Base-by-base conservation (phyloP, 2,329 filamentous ascomycete genomes). In the Apiospora arundinis region DNA sequence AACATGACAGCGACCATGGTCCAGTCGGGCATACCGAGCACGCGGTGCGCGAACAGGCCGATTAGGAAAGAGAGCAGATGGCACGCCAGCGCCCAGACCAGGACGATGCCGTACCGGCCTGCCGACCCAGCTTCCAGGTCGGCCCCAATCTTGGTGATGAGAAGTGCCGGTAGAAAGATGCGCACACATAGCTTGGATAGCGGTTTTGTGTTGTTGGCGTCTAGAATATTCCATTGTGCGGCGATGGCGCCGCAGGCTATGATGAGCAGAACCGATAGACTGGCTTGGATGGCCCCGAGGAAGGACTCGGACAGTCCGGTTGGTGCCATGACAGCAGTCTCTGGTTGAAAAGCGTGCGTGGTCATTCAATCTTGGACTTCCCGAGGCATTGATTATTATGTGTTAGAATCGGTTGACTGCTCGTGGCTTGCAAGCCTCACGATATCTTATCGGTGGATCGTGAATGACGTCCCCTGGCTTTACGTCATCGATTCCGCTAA, bases 141-240 rank as follows among this genome's bases (percentile, higher is more conserved):
- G 4, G 80, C 77, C 11, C 85, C 85, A 48, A 87, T 81, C 72
- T 85, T 83, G 18, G 82, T 83, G 74, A 87, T 77, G 11, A 87
- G 78, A 11, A 87, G 78, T 0, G 83, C 83, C 0, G 85, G 85
- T 7, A 87, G 78, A 68, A 86, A 86, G 70, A 86, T 80, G 45
- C 83, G 82, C 21, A 86, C 84, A 73, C 84, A 86, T 6, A 86
- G 77, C 49, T 83, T 82, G 49, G 85, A 86, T 37, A 87, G 81
- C 45, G 82, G 77, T 72, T 83, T 83, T 37, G 83, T 79, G 49
- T 76, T 80, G 4, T 70, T 65, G 32, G 77, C 74, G 48, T 80
- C 78, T 6, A 87, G 79, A 2, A 87, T 76, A 4, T 79, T 77
- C 44, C 82, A 77, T 48, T 79, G 77, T 0, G 83, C 83, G 0